A percentile compares a stretch with the other conserved stretches of the same genome.
Conservation (phyloP, 2,329 filamentous ascomycete species). For the Ophiostoma piceae region DNA sequence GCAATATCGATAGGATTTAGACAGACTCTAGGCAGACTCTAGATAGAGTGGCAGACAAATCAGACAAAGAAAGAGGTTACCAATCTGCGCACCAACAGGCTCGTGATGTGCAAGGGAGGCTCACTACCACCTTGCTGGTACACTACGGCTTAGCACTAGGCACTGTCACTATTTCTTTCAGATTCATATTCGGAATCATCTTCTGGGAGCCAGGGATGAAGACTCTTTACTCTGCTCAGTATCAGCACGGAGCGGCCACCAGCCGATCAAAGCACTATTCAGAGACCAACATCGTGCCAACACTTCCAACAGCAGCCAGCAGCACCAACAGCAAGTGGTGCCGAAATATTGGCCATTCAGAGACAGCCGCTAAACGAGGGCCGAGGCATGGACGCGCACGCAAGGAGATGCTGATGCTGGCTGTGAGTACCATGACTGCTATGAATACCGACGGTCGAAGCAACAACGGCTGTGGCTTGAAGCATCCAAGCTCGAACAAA, state of each 20-base stretch:
- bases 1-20: not conserved
- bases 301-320: not conserved
- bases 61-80: not conserved
- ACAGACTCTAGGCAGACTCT: not conserved
- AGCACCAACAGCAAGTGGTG: not conserved
- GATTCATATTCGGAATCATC: not conserved
- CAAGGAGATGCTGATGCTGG: not conserved
- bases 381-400: not conserved
- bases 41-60: not conserved
- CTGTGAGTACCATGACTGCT: not conserved
- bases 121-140: slow-evolving; percentile 13
- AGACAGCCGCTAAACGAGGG: not conserved
- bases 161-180: not conserved
- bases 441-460: not conserved
- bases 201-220: not conserved
- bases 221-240: too few species aligned
- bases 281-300: slow-evolving; percentile 6
- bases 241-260: not conserved
- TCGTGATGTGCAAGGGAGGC: not conserved
- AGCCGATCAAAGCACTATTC: not conserved
- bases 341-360: not conserved
- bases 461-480: not conserved
- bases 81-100: slow-evolving; percentile 1
- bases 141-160: not conserved
- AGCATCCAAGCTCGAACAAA: not conserved